Evolutionary conservation across 1,284 basidiomycete genomes (phyloP), one percentile per base, ranked within the genome.

Genomic region (Fomes fomentarius): DNA sequence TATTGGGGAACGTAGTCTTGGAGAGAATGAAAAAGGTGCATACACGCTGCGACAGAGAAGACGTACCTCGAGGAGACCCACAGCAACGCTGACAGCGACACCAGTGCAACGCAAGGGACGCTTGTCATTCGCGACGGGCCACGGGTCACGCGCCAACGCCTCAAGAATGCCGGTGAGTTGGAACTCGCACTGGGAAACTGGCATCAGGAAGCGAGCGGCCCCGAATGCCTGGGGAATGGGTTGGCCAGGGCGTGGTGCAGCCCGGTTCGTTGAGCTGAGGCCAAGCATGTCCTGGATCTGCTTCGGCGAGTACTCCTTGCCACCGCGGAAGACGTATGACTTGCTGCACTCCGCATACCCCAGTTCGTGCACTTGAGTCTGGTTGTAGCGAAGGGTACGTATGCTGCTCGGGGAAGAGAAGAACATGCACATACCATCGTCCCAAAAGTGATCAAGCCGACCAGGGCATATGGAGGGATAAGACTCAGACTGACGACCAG

Each of bases 241-340:
- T 65, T 95, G 93, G 3, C 93, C 93, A 15, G 89, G 91, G 48
- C 91, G 91, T 40, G 91, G 89, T 4, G 89, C 87, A 25, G 89
- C 88, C 41, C 89, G 87, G 61, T 84, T 84, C 60, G 87, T 84
- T 2, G 89, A 84, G 63, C 80, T 85, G 41, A 99, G 83, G 37
- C 93, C 94, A 46, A 99, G 90, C 96, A 99, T 99, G 67, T 98
- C 96, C 74, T 96, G 93, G 65, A 99, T 98, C 66, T 96, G 93
- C 77, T 99, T 99, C 54, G 94, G 89, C 52, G 89, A 78, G 72
- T 99, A 99, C 69, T 99, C 97, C 75, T 99, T 99, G n/a, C 92
- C 93, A 48, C 97, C 97, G 33, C 96, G 90, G 87, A 99, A 99
- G 58, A 99, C 96, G 73, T 96, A 99, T 5, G 95, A 96, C 75